Percentiles rank a stretch among this genome's conserved stretches.
Evolutionary conservation across 306 rosid genomes (phyloP).

Genomic region (Sindora glabra): DNA sequence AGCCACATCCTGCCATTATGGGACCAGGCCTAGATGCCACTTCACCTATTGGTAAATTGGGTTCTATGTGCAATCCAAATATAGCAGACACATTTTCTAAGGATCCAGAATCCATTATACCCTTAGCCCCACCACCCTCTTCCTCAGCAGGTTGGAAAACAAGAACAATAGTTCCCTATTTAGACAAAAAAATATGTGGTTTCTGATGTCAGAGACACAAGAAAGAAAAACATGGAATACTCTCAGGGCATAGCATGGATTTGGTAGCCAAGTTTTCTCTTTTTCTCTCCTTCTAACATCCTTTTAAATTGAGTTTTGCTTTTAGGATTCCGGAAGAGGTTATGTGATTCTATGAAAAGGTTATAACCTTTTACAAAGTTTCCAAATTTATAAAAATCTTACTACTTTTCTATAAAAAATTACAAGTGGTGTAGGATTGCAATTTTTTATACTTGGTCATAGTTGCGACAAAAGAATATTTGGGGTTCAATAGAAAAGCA

Average conservation of each 20-base stretch:
- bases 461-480: no score
- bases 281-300: no score
- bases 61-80: conserved; percentile 55
- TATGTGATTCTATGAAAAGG: no score
- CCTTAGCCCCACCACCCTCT: conserved; percentile 81
- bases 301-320: no score
- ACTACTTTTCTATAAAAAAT: no score
- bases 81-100: conserved; percentile 59
- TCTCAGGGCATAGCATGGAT: not conserved
- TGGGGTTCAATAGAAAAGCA: no score
- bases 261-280: no score
- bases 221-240: not conserved
- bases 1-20: conserved; percentile 50
- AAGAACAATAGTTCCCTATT: conserved; percentile 80
- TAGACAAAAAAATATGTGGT: not conserved
- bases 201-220: conserved; percentile 1
- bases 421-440: no score
- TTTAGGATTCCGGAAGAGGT: no score
- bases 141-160: conserved; percentile 98
- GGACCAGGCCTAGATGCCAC: conserved; percentile 66
- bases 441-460: no score
- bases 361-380: no score
- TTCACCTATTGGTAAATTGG: conserved; percentile 35
- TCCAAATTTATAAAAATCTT: no score
- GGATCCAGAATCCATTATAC: conserved; percentile 51